phyloP scores from a whole-genome alignment of 345 rosid species.

The Aegle marmelos region DNA sequence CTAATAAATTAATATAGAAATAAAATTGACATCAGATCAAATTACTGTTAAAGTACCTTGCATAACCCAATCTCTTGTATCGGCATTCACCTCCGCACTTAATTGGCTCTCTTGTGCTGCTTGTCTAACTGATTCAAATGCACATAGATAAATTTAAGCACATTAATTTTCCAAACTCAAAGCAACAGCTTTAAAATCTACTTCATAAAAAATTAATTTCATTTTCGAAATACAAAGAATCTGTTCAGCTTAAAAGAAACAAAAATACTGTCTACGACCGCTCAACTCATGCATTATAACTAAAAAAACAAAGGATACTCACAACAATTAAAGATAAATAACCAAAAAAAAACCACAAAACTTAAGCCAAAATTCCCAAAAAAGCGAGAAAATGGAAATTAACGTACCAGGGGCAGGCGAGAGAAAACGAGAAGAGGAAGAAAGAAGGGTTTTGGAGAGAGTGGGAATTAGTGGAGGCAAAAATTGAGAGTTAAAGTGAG shows the following conservation, averaged over 20 bases:
- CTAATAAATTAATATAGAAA: background rate
- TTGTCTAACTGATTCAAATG: conserved; percentile 33
- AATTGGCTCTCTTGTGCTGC: conserved; percentile 54
- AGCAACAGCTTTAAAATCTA: background rate
- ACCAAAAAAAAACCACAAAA: background rate
- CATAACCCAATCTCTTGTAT: conserved; percentile 66
- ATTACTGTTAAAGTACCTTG: conserved; percentile 46
- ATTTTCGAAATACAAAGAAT: background rate
- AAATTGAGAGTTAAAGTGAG: background rate
- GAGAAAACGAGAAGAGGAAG: background rate
- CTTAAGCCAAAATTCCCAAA: background rate
- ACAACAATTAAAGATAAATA: background rate
- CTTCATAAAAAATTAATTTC: background rate
- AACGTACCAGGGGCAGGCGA: conserved; percentile 28
- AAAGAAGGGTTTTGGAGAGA: background rate
- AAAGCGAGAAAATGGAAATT: background rate
- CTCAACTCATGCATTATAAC: too few relatives aligned
- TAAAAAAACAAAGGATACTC: background rate
- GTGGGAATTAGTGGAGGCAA: background rate
- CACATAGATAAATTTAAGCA: background rate
- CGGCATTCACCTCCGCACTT: conserved; percentile 36
- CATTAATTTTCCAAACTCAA: background rate
- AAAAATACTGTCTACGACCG: too few relatives aligned
- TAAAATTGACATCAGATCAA: background rate
- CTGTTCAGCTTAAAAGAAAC: background rate